Conservation (phyloP, 2,329 filamentous ascomycete genomes). For the Chrysoporthe deuterocubensis region DNA sequence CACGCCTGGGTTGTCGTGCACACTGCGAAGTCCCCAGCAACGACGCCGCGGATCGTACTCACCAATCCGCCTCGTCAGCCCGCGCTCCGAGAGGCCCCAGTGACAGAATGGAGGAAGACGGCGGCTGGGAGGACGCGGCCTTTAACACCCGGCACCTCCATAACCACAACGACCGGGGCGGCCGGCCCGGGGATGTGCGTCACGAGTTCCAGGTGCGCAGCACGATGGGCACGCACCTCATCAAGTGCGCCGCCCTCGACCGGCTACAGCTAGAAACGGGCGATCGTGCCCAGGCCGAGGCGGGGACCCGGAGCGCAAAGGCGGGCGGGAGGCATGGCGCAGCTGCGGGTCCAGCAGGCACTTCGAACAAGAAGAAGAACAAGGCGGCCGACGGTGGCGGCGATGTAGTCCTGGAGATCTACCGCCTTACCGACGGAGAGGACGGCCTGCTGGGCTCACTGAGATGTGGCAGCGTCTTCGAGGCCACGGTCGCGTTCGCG, state of each 20-base stretch:
- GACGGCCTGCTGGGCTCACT: slow-evolving; percentile 31
- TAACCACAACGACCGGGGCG: slow-evolving; percentile 31
- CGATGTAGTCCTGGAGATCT: slow-evolving; percentile 31
- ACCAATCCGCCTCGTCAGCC: too few relatives aligned
- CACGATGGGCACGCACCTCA: slow-evolving; percentile 31
- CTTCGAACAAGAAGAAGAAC: slow-evolving; percentile 3
- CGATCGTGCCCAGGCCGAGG: neutral
- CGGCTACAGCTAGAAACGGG: slow-evolving; percentile 8
- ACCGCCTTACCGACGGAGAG: slow-evolving; percentile 31
- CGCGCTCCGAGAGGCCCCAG: too few relatives aligned
- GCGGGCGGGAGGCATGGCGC: slow-evolving; percentile 12
- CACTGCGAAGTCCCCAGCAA: too few relatives aligned
- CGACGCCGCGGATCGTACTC: too few relatives aligned
- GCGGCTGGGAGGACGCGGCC: slow-evolving; percentile 34
- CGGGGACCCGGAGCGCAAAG: neutral
- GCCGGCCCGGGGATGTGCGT: slow-evolving; percentile 21
- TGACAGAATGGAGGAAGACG: slow-evolving; percentile 16
- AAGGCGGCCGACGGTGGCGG: slow-evolving; percentile 12
- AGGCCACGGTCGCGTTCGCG: slow-evolving; percentile 31
- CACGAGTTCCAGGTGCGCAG: slow-evolving; percentile 31
- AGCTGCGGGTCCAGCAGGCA: neutral
- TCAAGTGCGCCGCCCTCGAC: slow-evolving; percentile 28
- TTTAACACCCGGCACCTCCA: slow-evolving; percentile 34
- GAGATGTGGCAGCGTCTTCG: slow-evolving; percentile 19
- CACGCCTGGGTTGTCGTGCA: too few relatives aligned